Conservation (phyloP, 805 yeast genomes). For the Saccharomyces eubayanus region DNA sequence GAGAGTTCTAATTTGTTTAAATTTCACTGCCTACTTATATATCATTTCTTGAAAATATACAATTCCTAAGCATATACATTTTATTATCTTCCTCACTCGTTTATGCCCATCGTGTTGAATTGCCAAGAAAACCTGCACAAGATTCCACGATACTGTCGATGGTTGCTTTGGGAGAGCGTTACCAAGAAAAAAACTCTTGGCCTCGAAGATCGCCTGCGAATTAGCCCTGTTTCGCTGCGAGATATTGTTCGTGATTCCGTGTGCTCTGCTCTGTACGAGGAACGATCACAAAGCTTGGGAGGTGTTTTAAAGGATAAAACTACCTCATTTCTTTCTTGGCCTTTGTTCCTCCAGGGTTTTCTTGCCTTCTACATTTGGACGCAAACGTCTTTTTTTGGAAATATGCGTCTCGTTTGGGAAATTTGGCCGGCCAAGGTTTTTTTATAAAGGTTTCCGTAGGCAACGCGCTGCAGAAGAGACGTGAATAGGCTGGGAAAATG, state of each 20-base stretch:
- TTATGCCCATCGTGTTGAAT: background rate
- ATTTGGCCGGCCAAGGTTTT: background rate
- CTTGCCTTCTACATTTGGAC: background rate
- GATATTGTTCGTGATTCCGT: background rate
- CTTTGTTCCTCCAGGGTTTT: background rate
- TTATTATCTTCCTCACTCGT: background rate
- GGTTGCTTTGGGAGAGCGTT: background rate
- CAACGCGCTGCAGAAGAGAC: background rate
- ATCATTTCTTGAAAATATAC: background rate
- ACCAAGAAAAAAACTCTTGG: background rate
- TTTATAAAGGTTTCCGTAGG: background rate
- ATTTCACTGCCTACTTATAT: background rate
- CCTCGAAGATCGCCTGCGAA: background rate
- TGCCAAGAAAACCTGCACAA: background rate
- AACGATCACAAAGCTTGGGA: background rate
- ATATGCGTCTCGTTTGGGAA: background rate
- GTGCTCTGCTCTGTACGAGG: background rate
- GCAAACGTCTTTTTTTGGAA: background rate
- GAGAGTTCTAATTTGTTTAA: background rate
- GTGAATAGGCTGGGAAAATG: background rate
- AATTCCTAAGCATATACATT: background rate
- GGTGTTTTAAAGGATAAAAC: background rate
- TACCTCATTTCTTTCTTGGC: background rate
- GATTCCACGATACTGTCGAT: background rate
- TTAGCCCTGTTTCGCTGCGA: background rate